Base-by-base conservation (phyloP, 768 basidiomycete genomes). In the Auricularia sp. region DNA sequence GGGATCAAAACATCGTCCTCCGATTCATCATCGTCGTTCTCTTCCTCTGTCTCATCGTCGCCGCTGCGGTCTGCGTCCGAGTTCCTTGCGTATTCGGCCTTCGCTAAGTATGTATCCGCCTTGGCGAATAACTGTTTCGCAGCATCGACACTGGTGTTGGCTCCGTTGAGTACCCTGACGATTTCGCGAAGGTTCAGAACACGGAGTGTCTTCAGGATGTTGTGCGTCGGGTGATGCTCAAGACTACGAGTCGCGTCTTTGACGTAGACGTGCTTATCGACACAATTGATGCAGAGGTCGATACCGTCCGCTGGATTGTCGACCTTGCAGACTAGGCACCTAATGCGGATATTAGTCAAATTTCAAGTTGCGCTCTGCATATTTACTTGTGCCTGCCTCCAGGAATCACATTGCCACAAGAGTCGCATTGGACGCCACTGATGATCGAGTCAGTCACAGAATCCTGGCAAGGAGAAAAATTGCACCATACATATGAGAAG, bases 1-100 rank as follows among this genome's bases (percentile, higher is more conserved):
- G 91, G 72, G 7, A 84, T 83, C 69, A 94, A 89, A n/a, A 94
- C 88, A 71, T 94, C 90, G 33, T 93, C 88, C 43, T 88, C 88
- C 14, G 86, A 85, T 8, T 14, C 39, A 42, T 42, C 39, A 8
- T 42, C 12, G 8, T 42, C 12, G 39, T 14, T 2, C 39, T 7
- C 39, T 8, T 42, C 39, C 12, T 29, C 29, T 11, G 16, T 29
- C 16, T 77, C 84, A 33, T 76, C 78, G 34, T 85, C 84, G 12
- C 85, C 84, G 16, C 76, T 79, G 23, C 71, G 77, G 1, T 74
- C 70, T 34, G 23, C 12, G 29, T 29, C 29, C 29, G 29, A 29
- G 29, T 29, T 29, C 29, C 29, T 29, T 6, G 23, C 34, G 23
- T 59, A 29, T 14, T 34, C 56, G 8, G 56, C 34, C 23, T 29